Percentiles rank a stretch among this genome's conserved stretches.
phyloP scores from a whole-genome alignment of 257 asterid genomes.

The Capsicum rhomboideum region DNA sequence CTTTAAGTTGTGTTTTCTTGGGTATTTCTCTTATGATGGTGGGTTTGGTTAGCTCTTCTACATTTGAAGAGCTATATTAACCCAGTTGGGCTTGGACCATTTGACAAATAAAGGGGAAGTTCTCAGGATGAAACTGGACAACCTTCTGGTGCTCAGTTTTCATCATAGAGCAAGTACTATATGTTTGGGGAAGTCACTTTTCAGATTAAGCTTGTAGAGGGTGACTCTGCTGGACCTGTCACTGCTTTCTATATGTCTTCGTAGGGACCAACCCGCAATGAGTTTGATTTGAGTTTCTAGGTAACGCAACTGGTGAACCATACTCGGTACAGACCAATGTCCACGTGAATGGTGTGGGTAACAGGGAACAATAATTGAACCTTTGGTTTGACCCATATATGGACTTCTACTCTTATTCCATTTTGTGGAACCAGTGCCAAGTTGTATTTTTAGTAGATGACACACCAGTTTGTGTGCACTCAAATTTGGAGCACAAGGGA shows the following conservation, averaged over 20 bases:
- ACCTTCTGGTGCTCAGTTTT: too few relatives aligned
- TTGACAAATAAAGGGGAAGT: constrained; percentile 51
- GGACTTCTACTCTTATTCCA: constrained; percentile 67
- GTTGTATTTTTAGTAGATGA: constrained; percentile 76
- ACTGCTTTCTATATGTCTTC: too few relatives aligned
- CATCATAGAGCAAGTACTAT: constrained; percentile 52
- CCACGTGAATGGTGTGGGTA: constrained; percentile 57
- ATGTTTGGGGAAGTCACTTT: constrained; percentile 68
- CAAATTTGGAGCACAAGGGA: constrained; percentile 64
- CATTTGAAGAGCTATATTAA: constrained; percentile 51
- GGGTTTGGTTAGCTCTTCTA: constrained; percentile 24
- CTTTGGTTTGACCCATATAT: constrained; percentile 85
- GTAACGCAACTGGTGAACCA: constrained; percentile 44
- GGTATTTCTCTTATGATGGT: constrained; percentile 8
- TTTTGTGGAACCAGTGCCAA: constrained; percentile 67
- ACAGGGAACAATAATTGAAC: constrained; percentile 71
- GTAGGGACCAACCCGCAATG: too few relatives aligned
- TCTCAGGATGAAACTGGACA: not conserved
- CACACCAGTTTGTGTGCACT: constrained; percentile 66
- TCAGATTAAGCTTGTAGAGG: constrained; percentile 80
- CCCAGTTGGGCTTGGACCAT: constrained; percentile 75
- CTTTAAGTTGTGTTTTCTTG: not conserved
- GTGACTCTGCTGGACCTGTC: not conserved
- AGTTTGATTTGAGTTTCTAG: too few relatives aligned
- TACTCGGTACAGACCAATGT: constrained; percentile 9